A percentile compares a stretch with the other conserved stretches of the same genome.
These are phyloP conservation scores for Lactifluus piperatus DNA, from an alignment of 768 basidiomycete genomes.

Conservation along the genomic window DNA sequence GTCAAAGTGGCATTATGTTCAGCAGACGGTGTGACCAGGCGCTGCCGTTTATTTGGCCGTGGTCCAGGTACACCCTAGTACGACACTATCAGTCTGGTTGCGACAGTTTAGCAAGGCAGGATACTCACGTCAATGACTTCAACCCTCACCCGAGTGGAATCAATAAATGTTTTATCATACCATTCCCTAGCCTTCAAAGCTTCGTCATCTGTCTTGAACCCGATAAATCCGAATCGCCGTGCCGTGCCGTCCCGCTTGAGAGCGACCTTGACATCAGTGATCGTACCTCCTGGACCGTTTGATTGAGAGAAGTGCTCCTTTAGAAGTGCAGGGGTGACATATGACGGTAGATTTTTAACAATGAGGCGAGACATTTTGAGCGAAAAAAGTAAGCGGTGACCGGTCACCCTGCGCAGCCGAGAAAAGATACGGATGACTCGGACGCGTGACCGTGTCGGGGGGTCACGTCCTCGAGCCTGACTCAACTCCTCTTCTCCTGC, in stretches of 20 bases:
- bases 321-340: constrained; percentile 55
- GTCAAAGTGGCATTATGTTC: constrained; percentile 21
- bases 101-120: constrained; percentile 1
- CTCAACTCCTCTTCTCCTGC: background rate
- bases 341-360: constrained; percentile 70
- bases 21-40: constrained; percentile 32
- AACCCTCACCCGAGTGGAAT: constrained; percentile 68
- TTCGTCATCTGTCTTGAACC: constrained; percentile 74
- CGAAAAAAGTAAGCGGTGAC: background rate
- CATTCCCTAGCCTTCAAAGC: constrained; percentile 69
- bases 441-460: constrained; percentile 3
- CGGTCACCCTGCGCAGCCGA: background rate
- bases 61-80: constrained; percentile 47
- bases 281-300: constrained; percentile 49
- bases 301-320: constrained; percentile 56
- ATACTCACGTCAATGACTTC: constrained; percentile 64
- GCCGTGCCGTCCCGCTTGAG: constrained; percentile 69
- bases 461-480: background rate
- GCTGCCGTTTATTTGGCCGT: constrained; percentile 61
- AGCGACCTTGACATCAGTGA: constrained; percentile 85
- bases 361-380: constrained; percentile 72
- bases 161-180: constrained; percentile 81
- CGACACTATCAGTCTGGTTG: background rate
- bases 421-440: background rate
- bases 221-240: constrained; percentile 86